These are phyloP conservation scores for Ophiostoma sp. DNA, from an alignment of 2,329 filamentous ascomycete genomes.

Conservation along the genomic window DNA sequence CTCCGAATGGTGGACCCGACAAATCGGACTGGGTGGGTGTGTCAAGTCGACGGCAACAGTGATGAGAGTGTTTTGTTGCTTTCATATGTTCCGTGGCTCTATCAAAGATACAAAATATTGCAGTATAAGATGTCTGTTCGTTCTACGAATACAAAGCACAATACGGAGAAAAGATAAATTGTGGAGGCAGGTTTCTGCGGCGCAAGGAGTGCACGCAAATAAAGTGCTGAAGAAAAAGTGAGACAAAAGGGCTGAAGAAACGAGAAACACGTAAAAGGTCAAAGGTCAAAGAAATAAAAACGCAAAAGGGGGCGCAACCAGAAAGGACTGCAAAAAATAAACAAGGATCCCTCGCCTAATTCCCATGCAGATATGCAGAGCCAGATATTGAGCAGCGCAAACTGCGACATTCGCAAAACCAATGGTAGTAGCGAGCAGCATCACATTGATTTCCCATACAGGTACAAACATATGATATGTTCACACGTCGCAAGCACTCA, in stretches of 20 bases:
- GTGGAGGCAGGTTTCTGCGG: background rate
- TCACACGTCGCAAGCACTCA: background rate
- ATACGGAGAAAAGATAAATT: background rate
- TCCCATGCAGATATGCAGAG: background rate
- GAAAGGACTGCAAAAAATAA: background rate
- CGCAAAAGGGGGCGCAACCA: background rate
- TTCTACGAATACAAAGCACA: background rate
- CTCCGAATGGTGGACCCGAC: background rate
- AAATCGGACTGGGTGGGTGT: background rate
- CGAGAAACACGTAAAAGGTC: background rate
- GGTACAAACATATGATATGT: background rate
- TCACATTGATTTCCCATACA: background rate
- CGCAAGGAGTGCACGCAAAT: background rate
- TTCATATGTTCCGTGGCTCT: background rate
- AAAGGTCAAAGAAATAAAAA: background rate
- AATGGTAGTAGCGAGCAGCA: background rate
- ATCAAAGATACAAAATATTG: background rate
- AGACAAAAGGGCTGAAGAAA: background rate
- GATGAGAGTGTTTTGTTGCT: background rate
- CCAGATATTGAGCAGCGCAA: background rate
- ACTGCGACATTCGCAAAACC: slow-evolving; percentile 8
- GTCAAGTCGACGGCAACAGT: background rate
- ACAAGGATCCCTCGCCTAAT: background rate
- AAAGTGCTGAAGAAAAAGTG: background rate
- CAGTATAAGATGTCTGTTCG: background rate